These are phyloP conservation scores for Crassisporium funariophilum DNA, from an alignment of 768 basidiomycete genomes.

Conservation along the genomic window DNA sequence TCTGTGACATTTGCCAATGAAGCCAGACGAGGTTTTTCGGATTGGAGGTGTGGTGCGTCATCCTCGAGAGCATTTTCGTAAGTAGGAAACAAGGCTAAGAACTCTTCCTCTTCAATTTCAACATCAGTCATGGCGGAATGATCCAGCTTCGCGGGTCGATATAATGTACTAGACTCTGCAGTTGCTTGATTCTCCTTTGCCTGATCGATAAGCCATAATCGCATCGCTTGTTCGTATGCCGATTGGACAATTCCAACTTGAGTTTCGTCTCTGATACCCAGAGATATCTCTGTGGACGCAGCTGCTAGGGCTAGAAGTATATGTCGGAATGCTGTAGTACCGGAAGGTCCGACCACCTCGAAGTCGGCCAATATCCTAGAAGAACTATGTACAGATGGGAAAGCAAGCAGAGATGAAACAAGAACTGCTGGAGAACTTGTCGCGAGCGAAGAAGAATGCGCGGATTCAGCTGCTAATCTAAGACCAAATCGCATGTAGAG, in stretches of 20 bases:
- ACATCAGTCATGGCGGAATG: conserved; percentile 63
- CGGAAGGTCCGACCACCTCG: conserved; percentile 27
- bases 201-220: conserved; percentile 85
- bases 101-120: conserved; percentile 82
- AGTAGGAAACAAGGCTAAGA: conserved; percentile 82
- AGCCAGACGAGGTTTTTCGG: conserved; percentile 14
- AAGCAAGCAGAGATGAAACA: conserved; percentile 43
- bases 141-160: conserved; percentile 61
- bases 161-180: conserved; percentile 70
- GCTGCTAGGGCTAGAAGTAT: conserved; percentile 53
- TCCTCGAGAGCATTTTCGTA: conserved; percentile 62
- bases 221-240: conserved; percentile 68
- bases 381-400: conserved; percentile 54
- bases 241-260: conserved; percentile 42
- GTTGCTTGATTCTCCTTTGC: conserved; percentile 67
- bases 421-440: conserved; percentile 22
- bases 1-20: conserved; percentile 36
- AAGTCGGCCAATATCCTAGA: conserved; percentile 32
- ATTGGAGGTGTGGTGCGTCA: conserved; percentile 4
- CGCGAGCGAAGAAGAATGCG: neutral
- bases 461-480: conserved; percentile 42
- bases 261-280: conserved; percentile 37
- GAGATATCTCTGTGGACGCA: conserved; percentile 43
- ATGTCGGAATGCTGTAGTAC: conserved; percentile 38
- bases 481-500: conserved; percentile 73